phyloP scores from a whole-genome alignment of 2,329 filamentous ascomycete species.

The Penicillium rolfsii region DNA sequence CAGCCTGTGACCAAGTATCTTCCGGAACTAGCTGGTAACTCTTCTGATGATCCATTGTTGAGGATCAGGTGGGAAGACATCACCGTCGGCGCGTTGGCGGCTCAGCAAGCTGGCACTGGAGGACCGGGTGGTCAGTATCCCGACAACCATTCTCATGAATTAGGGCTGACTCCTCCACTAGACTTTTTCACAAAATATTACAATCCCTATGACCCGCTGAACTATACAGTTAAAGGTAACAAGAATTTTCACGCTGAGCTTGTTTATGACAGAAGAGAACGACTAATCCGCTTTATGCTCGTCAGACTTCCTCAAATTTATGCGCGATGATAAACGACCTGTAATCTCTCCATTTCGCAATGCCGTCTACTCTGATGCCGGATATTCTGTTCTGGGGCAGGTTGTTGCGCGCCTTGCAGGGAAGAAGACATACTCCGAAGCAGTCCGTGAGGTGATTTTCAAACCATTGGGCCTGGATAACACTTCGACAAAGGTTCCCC shows the following conservation, averaged over 20 bases:
- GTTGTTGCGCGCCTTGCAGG: slow-evolving; percentile 7
- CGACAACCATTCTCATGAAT: too few relatives aligned
- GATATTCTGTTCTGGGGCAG: slow-evolving; percentile 13
- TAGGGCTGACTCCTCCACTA: not conserved
- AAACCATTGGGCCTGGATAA: not conserved
- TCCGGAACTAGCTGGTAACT: slow-evolving; percentile 12
- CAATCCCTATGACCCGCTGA: not conserved
- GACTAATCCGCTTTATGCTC: too few relatives aligned
- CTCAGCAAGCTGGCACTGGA: slow-evolving; percentile 4
- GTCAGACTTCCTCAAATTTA: slow-evolving; percentile 4
- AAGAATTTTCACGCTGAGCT: too few relatives aligned
- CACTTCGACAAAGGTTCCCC: not conserved
- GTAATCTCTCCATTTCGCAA: slow-evolving; percentile 15
- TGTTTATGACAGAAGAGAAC: not conserved
- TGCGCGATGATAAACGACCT: slow-evolving; percentile 10
- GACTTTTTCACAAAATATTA: not conserved
- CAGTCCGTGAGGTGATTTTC: not conserved
- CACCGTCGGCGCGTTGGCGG: not conserved
- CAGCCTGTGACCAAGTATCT: slow-evolving; percentile 14
- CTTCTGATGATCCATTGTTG: slow-evolving; percentile 2
- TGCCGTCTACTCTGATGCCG: slow-evolving; percentile 15
- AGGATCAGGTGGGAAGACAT: slow-evolving; percentile 3
- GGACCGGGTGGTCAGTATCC: not conserved
- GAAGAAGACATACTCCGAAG: slow-evolving; percentile 5
- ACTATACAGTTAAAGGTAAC: not conserved